Conservation (phyloP, 345 rosid genomes). For the Trapa incisa region DNA sequence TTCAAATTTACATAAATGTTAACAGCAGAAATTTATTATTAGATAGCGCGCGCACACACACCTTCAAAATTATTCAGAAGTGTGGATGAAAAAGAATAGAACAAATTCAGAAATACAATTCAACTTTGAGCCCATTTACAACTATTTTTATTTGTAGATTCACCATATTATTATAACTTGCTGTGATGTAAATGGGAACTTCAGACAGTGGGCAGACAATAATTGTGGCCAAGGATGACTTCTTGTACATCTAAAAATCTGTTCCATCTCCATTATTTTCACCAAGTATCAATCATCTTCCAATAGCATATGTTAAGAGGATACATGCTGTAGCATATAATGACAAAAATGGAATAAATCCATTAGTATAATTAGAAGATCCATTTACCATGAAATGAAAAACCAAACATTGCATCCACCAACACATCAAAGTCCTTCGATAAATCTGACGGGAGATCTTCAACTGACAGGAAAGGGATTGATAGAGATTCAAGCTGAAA, state of each 20-base stretch:
- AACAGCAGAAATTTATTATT: not conserved
- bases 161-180: not conserved
- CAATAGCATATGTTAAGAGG: not conserved
- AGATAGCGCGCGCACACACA: not conserved
- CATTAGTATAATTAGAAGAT: not conserved
- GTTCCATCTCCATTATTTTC: not conserved
- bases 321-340: not conserved
- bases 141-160: not conserved
- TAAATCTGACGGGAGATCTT: constrained; percentile 55
- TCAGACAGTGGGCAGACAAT: not conserved
- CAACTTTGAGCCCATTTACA: not conserved
- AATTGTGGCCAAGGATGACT: not conserved
- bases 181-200: not conserved
- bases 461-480: constrained; percentile 57
- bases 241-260: not conserved
- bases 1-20: not conserved
- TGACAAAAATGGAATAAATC: not conserved
- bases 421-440: constrained; percentile 56
- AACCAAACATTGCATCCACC: constrained; percentile 83
- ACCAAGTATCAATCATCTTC: not conserved
- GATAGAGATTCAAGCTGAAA: constrained; percentile 72
- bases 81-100: not conserved
- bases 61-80: not conserved
- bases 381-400: constrained; percentile 82
- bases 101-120: not conserved